Base-by-base conservation (phyloP, 1,139 yeast genomes). In the Geotrichum phurueaensis region DNA sequence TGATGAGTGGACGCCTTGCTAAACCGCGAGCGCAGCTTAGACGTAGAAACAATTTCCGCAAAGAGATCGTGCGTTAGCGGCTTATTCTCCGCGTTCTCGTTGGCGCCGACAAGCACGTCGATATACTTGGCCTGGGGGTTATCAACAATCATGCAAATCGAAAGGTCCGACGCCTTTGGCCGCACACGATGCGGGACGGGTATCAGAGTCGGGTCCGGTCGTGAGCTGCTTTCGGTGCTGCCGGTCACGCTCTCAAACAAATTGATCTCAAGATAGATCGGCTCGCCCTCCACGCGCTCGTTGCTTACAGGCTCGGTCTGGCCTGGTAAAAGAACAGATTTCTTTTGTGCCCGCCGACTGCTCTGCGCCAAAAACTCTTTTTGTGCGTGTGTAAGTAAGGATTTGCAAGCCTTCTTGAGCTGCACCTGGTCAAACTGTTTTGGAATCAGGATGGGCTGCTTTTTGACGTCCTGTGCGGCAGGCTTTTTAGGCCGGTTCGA, bases 101-200 rank as follows among this genome's bases (percentile, higher is more conserved):
- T 64, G 47, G 47, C 47, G 20, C 62, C 66, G 50, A 64, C 67
- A 9, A 69, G 62, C 2, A 59, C 62, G 9, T 63, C 62, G 12
- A 62, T 62, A 20, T 63, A 68, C 47, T 61, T 60, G 54, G 61
- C 63, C 57, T 65, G 68, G 2, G 71, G 70, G 43, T 69, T 71
- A 52, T 64, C 66, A 45, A 69, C 71, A 3, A 69, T 62, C 4
- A 70, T 56, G 54, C 71, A 66, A 29, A 69, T 67, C 10, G 64
- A 60, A 51, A 64, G 62, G 23, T 65, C 66, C 2, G 64, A 48
- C 9, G 65, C 59, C 43, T 60, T 62, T 45, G 65, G 63, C 22
- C 65, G 63, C 10, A 67, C 57, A 50, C 66, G 49, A 56, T 68
- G 66, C 10, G 70, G 69, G 9, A 70, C 59, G 4, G 67, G 65